Conservation (phyloP, 2,329 filamentous ascomycete species). For the Colletotrichum camelliae region DNA sequence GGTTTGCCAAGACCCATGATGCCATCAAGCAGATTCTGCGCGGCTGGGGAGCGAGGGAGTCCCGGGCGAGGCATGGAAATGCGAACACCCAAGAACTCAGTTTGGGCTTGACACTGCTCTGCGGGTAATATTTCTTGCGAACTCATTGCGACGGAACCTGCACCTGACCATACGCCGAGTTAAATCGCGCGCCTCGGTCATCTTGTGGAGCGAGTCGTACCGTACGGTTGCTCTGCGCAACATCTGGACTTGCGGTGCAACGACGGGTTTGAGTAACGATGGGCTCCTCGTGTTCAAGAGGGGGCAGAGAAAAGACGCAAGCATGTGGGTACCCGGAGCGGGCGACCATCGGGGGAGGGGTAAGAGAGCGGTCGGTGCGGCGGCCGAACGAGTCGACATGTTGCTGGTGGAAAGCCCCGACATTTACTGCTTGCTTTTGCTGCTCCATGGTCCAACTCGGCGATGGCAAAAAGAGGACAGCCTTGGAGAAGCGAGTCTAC, state of each 20-base stretch:
- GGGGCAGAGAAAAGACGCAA: neutral
- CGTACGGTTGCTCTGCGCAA: neutral
- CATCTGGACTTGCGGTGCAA: neutral
- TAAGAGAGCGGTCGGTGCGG: neutral
- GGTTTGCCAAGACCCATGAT: neutral
- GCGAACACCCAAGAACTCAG: neutral
- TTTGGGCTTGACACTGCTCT: neutral
- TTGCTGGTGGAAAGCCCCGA: neutral
- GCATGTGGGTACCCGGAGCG: neutral
- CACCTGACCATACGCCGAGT: neutral
- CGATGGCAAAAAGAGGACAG: neutral
- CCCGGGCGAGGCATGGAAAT: neutral
- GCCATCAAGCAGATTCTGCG: neutral
- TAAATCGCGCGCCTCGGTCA: neutral
- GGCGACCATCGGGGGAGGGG: neutral
- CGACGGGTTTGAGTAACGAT: neutral
- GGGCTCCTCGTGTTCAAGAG: neutral
- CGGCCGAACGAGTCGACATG: neutral
- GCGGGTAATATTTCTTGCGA: neutral
- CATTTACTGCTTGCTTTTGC: neutral
- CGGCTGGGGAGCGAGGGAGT: neutral
- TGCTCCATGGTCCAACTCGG: neutral
- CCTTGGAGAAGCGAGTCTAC: neutral
- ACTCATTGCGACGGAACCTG: neutral
- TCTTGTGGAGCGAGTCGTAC: neutral